A percentile compares a stretch with the other conserved stretches of the same genome.
These are phyloP conservation scores for Anthracocystis panici-leucophaei DNA, from an alignment of 1,284 basidiomycete genomes.

Conservation along the genomic window DNA sequence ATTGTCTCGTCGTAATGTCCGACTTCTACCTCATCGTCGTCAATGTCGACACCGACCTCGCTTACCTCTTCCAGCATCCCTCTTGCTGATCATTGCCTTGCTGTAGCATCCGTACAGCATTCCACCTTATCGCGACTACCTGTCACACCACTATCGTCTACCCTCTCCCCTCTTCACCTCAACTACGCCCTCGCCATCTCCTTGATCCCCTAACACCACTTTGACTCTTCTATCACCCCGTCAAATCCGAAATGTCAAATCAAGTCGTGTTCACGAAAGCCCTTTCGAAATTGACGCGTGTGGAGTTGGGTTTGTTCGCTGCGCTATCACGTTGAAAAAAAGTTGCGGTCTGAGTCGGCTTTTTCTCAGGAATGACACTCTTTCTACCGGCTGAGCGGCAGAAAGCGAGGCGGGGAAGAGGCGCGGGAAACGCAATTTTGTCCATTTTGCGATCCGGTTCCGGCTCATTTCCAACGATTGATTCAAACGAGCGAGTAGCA, in stretches of 20 bases:
- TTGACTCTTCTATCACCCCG: neutral
- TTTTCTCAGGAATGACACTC: slow-evolving; percentile 7
- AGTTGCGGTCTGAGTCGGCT: slow-evolving; percentile 19
- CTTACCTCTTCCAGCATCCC: neutral
- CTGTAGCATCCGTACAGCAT: neutral
- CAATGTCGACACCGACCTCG: slow-evolving; percentile 1
- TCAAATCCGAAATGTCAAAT: neutral
- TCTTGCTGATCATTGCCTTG: neutral
- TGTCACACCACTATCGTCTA: no score
- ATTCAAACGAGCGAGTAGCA: slow-evolving; percentile 7
- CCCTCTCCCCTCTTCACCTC: no score
- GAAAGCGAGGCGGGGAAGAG: slow-evolving; percentile 14
- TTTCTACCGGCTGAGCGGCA: slow-evolving; percentile 4
- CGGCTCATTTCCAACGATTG: slow-evolving; percentile 12
- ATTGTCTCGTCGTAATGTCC: no score
- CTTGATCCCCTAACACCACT: neutral
- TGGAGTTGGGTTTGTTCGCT: slow-evolving; percentile 8
- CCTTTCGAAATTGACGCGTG: slow-evolving; percentile 4
- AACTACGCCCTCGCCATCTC: neutral
- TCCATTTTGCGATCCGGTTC: slow-evolving; percentile 8
- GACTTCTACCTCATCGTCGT: neutral
- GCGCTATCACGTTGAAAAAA: slow-evolving; percentile 13
- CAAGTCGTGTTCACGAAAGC: neutral
- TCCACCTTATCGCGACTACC: no score
- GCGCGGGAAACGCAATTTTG: slow-evolving; percentile 8